Percentiles rank a stretch among this genome's conserved stretches.
Conservation (phyloP, 805 yeast species). For the Starmera pachycereana region DNA sequence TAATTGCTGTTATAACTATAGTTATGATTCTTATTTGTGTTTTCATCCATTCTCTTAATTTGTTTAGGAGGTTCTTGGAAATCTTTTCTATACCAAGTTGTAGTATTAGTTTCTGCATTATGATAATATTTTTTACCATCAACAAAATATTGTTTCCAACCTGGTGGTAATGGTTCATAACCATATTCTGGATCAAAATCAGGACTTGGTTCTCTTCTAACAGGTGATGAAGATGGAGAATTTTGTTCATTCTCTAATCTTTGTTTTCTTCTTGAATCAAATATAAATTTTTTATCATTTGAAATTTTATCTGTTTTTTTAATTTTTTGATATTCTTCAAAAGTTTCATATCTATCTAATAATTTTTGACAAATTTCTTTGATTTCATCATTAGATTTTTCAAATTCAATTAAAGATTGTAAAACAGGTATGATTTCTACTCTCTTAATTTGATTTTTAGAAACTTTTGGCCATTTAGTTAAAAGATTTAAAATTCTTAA, state of each 20-base stretch:
- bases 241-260: too few relatives aligned
- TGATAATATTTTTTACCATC: constrained; percentile 39
- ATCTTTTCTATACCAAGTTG: constrained; percentile 37
- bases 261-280: constrained; percentile 13
- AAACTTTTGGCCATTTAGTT: constrained; percentile 55
- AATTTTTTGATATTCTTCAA: constrained; percentile 78
- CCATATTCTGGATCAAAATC: neutral
- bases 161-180: constrained; percentile 16
- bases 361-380: constrained; percentile 31
- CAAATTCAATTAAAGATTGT: constrained; percentile 23
- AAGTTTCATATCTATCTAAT: constrained; percentile 56
- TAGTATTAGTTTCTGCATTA: constrained; percentile 27
- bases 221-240: neutral
- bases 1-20: too few relatives aligned
- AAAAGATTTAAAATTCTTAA: constrained; percentile 47
- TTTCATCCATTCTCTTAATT: too few relatives aligned
- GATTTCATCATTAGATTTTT: constrained; percentile 19
- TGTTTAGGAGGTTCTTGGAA: neutral
- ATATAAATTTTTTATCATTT: neutral
- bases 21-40: too few relatives aligned
- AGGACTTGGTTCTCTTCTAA: neutral
- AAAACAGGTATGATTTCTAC: constrained; percentile 65
- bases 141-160: constrained; percentile 47
- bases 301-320: constrained; percentile 37
- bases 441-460: constrained; percentile 66